Evolutionary conservation across 2,329 filamentous ascomycete genomes (phyloP), one percentile per base, ranked within the genome.

Genomic region (Verticillium klebahnii): DNA sequence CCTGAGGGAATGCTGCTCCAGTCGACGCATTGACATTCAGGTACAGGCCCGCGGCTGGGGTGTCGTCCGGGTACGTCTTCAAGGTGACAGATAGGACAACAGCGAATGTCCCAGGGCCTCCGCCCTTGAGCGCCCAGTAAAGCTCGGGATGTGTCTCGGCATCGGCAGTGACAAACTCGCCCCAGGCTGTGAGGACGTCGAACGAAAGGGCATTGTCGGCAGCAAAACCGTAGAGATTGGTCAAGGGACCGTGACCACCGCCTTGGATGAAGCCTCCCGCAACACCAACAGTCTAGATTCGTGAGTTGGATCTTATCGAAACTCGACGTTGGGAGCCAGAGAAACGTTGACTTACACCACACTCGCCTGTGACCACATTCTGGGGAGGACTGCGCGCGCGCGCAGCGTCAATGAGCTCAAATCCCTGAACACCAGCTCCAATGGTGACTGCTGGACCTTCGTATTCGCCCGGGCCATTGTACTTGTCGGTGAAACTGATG

Each of bases 251-350:
- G 66, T 87, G 85, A 0, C 85, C 85, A 14, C 84, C 86, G 4
- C 85, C 85, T 70, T 86, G 83, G 1, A 79, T 79, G 62, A 85
- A 86, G 2, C 86, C 86, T 17, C 86, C 86, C 1, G 83, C 80
- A 12, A 86, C 69, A 9, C 85, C 85, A 2, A 89, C 85, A 1
- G 82, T 79, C 14, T 45, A 5, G n/a, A 2, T n/a, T 8, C 3
- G 4, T 45, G 12, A 45, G 39, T n/a, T n/a, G 39, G 29, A 6
- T 4, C 29, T 1, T 6, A 29, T 29, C 29, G 1, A n/a, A 45
- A n/a, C 9, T n/a, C 8, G 17, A 2, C 6, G 7, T 17, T 9
- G 3, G 5, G 1, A 45, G 1, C 2, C 19, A 8, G 1, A 5
- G 19, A 9, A n/a, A 8, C 14, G 39, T 45, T 8, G 8, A 45